Percentiles rank a stretch among this genome's conserved stretches.
Conservation (phyloP, 106 monocot species). For the Dendrobium nobile region DNA sequence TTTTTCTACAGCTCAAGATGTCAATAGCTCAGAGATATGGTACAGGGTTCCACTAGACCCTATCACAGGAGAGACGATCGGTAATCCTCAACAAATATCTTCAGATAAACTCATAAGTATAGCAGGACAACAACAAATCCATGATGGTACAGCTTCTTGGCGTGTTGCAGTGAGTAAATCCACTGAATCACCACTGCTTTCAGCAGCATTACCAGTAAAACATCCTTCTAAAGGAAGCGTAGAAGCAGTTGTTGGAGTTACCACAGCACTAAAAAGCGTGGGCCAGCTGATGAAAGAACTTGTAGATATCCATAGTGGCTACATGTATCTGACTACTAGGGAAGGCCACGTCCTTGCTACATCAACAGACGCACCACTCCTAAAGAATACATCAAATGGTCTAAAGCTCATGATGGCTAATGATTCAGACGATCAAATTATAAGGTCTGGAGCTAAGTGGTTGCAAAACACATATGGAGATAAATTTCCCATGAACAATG, state of each 20-base stretch:
- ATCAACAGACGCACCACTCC: constrained; percentile 43
- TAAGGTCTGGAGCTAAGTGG: constrained; percentile 49
- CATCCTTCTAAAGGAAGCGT: constrained; percentile 40
- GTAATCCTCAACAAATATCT: constrained; percentile 23
- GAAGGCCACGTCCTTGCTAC: constrained; percentile 55
- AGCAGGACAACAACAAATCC: constrained; percentile 35
- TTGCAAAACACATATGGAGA: constrained; percentile 34
- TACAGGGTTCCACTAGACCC: constrained; percentile 43
- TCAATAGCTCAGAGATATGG: constrained; percentile 27
- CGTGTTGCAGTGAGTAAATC: constrained; percentile 46
- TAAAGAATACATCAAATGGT: constrained; percentile 33
- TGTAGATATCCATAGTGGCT: constrained; percentile 37
- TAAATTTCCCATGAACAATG: constrained; percentile 36
- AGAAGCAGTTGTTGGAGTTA: constrained; percentile 47
- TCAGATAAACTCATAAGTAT: constrained; percentile 43
- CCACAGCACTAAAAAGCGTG: constrained; percentile 44
- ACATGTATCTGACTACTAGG: constrained; percentile 45
- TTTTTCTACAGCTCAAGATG: constrained; percentile 12
- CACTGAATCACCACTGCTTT: constrained; percentile 48
- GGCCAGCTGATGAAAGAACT: constrained; percentile 52
- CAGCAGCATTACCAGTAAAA: constrained; percentile 45
- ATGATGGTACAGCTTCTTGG: constrained; percentile 53
- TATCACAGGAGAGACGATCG: constrained; percentile 26
- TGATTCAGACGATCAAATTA: constrained; percentile 35
- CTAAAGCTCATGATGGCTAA: constrained; percentile 40